Base-by-base conservation (phyloP, 139 green algal genomes). In the Chlamydomonas incerta region DNA sequence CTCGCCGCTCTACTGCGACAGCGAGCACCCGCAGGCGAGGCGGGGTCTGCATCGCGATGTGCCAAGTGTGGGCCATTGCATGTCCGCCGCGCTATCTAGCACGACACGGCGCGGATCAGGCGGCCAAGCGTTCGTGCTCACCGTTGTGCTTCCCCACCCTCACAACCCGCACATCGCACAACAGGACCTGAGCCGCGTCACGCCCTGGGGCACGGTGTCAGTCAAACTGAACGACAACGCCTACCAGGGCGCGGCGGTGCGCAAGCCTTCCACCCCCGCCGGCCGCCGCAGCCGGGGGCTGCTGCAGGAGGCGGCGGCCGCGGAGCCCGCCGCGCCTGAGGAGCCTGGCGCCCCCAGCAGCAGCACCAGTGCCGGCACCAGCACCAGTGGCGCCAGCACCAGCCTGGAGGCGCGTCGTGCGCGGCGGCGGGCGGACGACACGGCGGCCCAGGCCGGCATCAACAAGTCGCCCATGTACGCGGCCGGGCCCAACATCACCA, bases 1-100 rank as follows among this genome's bases (percentile, higher is more conserved):
- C 92, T 94, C 82, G 70, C 96, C 96, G 6, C 88, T 98, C 35
- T 98, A 96, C 90, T 98, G 96, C 74, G 94, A 98, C 89, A 87
- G 69, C 21, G 85, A 96, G 73, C 75, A 83, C 26, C 60, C 75
- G 15, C 75, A 71, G 37, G 82, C 68, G 55, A 74, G 21, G 55
- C 37, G 50, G 50, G n/a, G n/a, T n/a, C n/a, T n/a, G n/a, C n/a
- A n/a, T n/a, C n/a, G n/a, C n/a, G n/a, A n/a, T n/a, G n/a, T n/a
- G n/a, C n/a, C n/a, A n/a, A n/a, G n/a, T n/a, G n/a, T n/a, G n/a
- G n/a, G n/a, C n/a, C n/a, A n/a, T n/a, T n/a, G n/a, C n/a, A n/a
- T n/a, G 17, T 29, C 17, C 41, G 66, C 14, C 14, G 24, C 14
- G 34, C 17, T 26, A 8, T 9, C 41, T 8, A n/a, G 17, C 13